Conservation (phyloP, 495 filamentous ascomycete genomes). For the Choiromyces venosus region DNA sequence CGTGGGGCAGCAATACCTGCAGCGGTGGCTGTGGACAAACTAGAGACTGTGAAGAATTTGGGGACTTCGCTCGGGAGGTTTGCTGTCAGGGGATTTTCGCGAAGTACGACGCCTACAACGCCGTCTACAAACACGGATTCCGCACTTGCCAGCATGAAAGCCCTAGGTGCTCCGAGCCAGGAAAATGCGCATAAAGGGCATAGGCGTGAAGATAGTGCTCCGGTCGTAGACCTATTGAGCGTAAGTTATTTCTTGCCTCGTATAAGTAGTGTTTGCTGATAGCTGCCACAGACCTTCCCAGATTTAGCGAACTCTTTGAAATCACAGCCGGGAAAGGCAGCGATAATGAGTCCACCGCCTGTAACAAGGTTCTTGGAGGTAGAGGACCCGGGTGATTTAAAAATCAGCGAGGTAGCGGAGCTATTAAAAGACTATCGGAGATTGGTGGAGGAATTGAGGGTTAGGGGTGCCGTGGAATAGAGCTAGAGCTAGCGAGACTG, state of each 20-base stretch:
- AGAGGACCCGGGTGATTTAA: constrained; percentile 69
- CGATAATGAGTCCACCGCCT: constrained; percentile 61
- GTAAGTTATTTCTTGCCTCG: constrained; percentile 6
- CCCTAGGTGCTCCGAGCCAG: constrained; percentile 18
- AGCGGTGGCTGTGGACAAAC: constrained; percentile 33
- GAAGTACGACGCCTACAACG: constrained; percentile 27
- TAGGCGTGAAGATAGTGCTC: constrained; percentile 28
- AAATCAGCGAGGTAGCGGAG: constrained; percentile 72
- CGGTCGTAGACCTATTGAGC: constrained; percentile 34
- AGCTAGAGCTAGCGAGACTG: background rate
- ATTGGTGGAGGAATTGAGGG: constrained; percentile 62
- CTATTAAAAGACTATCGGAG: constrained; percentile 83
- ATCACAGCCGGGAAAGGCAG: constrained; percentile 45
- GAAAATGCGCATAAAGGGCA: constrained; percentile 34
- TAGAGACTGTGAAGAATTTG: constrained; percentile 12
- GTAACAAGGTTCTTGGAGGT: constrained; percentile 75
- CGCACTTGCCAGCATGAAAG: constrained; percentile 19
- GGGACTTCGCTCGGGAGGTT: constrained; percentile 35
- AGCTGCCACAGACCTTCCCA: constrained; percentile 51
- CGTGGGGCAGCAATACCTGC: constrained; percentile 29
- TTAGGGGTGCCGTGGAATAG: constrained; percentile 51
- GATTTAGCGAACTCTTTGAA: constrained; percentile 53
- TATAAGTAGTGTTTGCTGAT: constrained; percentile 9
- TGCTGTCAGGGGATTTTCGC: constrained; percentile 33
- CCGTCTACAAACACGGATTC: constrained; percentile 25